phyloP scores from a whole-genome alignment of 2,329 filamentous ascomycete species.

The Rhinocladiella mackenziei region DNA sequence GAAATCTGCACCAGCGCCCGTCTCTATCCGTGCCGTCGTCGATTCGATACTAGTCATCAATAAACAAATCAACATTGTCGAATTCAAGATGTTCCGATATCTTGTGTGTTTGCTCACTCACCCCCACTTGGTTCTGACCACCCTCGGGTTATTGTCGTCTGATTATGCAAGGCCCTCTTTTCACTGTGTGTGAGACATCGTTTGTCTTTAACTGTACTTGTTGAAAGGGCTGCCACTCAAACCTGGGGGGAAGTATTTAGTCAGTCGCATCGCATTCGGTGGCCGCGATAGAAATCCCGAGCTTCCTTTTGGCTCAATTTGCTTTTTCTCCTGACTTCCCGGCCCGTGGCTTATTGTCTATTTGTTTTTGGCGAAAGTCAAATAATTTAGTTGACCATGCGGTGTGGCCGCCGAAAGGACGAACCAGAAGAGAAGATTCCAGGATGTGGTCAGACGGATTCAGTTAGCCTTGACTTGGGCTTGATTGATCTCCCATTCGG shows the following conservation, averaged over 20 bases:
- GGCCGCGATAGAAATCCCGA: too few relatives aligned
- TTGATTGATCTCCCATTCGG: too few relatives aligned
- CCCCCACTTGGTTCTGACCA: too few relatives aligned
- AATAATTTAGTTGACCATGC: conserved; percentile 1
- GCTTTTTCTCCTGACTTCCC: too few relatives aligned
- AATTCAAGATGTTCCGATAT: neutral
- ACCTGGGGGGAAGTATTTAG: too few relatives aligned
- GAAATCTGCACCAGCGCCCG: neutral
- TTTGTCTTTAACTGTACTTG: too few relatives aligned
- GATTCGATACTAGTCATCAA: neutral
- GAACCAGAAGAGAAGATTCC: conserved; percentile 5
- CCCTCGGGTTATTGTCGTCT: too few relatives aligned
- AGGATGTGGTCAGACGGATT: conserved; percentile 4
- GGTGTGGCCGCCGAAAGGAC: conserved; percentile 8
- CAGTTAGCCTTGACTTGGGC: conserved; percentile 6
- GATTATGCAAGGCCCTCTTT: neutral
- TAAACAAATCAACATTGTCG: conserved; percentile 1
- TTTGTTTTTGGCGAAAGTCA: neutral
- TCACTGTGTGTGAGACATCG: neutral
- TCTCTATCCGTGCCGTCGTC: neutral
- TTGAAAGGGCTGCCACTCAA: too few relatives aligned
- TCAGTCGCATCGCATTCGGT: too few relatives aligned
- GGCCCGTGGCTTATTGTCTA: too few relatives aligned
- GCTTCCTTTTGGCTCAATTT: too few relatives aligned
- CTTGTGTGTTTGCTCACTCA: neutral